Conservation (phyloP, 345 rosid genomes). For the Bruguiera gymnorhiza region DNA sequence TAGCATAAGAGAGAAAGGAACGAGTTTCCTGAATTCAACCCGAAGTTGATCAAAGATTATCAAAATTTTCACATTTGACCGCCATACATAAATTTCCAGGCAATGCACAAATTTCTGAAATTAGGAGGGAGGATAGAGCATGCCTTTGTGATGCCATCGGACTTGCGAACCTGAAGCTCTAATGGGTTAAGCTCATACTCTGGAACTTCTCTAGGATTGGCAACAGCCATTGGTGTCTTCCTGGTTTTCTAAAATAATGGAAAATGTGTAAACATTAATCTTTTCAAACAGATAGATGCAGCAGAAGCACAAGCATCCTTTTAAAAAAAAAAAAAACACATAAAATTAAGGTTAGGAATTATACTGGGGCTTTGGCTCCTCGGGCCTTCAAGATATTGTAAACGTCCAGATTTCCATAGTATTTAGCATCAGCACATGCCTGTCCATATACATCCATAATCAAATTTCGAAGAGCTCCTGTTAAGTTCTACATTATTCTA, state of each 20-base stretch:
- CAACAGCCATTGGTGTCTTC: slow-evolving; percentile 91
- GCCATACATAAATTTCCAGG: no score
- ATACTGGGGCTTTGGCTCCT: slow-evolving; percentile 88
- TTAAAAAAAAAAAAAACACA: neutral
- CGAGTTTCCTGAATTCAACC: no score
- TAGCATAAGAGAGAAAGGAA: no score
- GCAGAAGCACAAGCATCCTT: neutral
- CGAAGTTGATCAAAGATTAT: no score
- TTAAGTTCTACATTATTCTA: no score
- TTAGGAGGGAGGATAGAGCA: slow-evolving; percentile 11
- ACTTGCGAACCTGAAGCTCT: slow-evolving; percentile 84
- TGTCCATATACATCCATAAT: slow-evolving; percentile 22
- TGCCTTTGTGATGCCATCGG: slow-evolving; percentile 83
- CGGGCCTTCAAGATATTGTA: slow-evolving; percentile 83
- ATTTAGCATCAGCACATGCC: slow-evolving; percentile 95
- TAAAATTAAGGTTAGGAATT: neutral
- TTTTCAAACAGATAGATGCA: no score
- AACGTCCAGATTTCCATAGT: slow-evolving; percentile 76
- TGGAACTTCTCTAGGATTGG: slow-evolving; percentile 88
- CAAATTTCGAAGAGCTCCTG: no score
- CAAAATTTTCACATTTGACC: no score
- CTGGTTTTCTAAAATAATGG: slow-evolving; percentile 63
- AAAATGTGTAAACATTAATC: slow-evolving; percentile 5
- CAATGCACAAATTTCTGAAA: neutral
- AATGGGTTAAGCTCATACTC: slow-evolving; percentile 94